phyloP scores from a whole-genome alignment of 2,329 filamentous ascomycete species.

The Paecilomyces sp. region DNA sequence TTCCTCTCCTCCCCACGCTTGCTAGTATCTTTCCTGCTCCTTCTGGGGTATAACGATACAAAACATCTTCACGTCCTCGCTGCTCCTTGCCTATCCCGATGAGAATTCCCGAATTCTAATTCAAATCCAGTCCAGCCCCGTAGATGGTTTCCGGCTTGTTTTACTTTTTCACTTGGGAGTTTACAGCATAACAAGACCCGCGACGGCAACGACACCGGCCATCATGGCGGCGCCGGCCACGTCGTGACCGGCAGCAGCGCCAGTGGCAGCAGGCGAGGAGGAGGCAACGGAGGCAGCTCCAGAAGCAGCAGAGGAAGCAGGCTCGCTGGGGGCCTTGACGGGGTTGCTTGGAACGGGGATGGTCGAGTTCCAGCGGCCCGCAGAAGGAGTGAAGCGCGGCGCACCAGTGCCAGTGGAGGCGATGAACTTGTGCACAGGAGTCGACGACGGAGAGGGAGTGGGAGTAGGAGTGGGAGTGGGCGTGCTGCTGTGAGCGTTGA shows the following conservation, averaged over 20 bases:
- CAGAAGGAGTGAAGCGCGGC: conserved; percentile 7
- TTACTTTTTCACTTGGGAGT: neutral
- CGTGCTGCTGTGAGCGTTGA: conserved; percentile 7
- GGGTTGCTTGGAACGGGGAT: conserved; percentile 8
- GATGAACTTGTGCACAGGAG: neutral
- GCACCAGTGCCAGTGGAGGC: conserved; percentile 8
- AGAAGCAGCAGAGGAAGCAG: neutral
- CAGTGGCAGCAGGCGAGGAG: conserved; percentile 8
- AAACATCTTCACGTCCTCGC: no score
- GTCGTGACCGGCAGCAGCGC: conserved; percentile 14
- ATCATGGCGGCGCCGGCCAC: conserved; percentile 18
- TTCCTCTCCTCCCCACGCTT: neutral
- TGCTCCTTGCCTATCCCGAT: neutral
- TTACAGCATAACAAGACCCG: conserved; percentile 28
- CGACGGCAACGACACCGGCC: conserved; percentile 23
- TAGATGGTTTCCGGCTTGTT: neutral
- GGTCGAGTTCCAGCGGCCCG: conserved; percentile 5
- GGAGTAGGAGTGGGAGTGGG: conserved; percentile 5
- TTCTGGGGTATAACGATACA: neutral
- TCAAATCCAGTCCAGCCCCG: neutral
- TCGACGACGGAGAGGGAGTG: conserved; percentile 6
- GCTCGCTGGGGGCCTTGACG: conserved; percentile 1
- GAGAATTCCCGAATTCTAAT: neutral
- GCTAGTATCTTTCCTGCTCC: neutral
- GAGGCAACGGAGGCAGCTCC: conserved; percentile 7